A percentile compares a stretch with the other conserved stretches of the same genome.
Evolutionary conservation across 177 flowering plant genomes (phyloP).

Genomic region (Telopea speciosissima): DNA sequence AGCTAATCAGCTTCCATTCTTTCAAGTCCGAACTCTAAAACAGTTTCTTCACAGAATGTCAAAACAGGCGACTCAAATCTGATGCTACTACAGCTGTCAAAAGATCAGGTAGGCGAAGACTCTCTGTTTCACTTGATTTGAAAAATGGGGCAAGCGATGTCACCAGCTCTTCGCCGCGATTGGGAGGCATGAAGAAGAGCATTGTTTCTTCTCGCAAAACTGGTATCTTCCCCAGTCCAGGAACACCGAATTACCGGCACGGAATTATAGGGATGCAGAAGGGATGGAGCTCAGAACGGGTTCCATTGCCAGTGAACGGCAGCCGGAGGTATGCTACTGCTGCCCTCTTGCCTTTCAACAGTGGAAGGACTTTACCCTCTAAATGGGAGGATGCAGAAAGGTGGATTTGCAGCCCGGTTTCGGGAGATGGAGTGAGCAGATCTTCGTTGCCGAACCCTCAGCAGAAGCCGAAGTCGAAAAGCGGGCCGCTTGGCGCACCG

Average conservation of each 20-base stretch:
- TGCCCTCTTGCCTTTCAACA: conserved; percentile 47
- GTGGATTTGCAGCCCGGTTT: conserved; percentile 89
- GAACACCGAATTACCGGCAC: conserved; percentile 56
- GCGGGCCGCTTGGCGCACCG: conserved; percentile 91
- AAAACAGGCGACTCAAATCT: conserved; percentile 51
- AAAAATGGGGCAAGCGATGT: conserved; percentile 34
- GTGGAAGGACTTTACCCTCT: conserved; percentile 81
- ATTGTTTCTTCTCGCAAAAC: conserved; percentile 33
- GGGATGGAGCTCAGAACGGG: conserved; percentile 96
- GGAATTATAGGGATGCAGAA: conserved; percentile 48
- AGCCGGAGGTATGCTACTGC: conserved; percentile 33
- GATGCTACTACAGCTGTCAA: conserved; percentile 38
- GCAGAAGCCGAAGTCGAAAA: conserved; percentile 78
- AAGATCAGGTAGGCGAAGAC: conserved; percentile 32
- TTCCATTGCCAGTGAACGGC: conserved; percentile 45
- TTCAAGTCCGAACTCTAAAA: background rate
- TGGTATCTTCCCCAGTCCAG: conserved; percentile 74
- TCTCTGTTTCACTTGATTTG: conserved; percentile 73
- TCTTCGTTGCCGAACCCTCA: conserved; percentile 41
- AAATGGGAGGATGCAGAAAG: conserved; percentile 99
- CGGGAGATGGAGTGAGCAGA: conserved; percentile 46
- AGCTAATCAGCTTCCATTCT: background rate
- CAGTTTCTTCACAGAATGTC: conserved; percentile 47
- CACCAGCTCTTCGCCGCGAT: conserved; percentile 47
- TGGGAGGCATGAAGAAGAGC: conserved; percentile 48